Evolutionary conservation across 352 stramenopile genomes (phyloP).

Genomic region (Lagenidium sp.): DNA sequence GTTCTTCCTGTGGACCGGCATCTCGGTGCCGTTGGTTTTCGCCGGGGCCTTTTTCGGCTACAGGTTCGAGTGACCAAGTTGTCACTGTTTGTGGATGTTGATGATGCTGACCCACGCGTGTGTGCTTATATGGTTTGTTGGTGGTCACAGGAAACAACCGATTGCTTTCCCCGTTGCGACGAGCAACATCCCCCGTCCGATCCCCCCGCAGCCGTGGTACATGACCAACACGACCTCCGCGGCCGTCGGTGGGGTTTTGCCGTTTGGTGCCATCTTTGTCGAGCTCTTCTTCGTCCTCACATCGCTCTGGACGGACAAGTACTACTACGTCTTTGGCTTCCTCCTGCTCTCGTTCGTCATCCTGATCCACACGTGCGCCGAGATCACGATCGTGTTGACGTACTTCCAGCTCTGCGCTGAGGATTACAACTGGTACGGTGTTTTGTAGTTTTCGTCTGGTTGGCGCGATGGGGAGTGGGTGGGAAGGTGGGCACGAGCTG

Average conservation of each 20-base stretch:
- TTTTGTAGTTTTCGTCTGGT: not conserved
- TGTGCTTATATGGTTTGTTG: too few species aligned
- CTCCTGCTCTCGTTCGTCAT: slow-evolving; percentile 98
- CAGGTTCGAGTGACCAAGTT: slow-evolving; percentile 51
- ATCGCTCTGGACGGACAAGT: slow-evolving; percentile 97
- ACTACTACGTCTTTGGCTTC: slow-evolving; percentile 99
- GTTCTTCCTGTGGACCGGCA: slow-evolving; percentile 98
- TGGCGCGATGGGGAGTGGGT: too few species aligned
- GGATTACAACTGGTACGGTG: slow-evolving; percentile 98
- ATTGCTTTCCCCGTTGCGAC: slow-evolving; percentile 96
- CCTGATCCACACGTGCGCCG: slow-evolving; percentile 96
- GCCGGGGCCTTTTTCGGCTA: slow-evolving; percentile 98
- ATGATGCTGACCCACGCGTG: not conserved
- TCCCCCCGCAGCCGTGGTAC: slow-evolving; percentile 99
- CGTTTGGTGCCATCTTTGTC: slow-evolving; percentile 99
- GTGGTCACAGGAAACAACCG: slow-evolving; percentile 49
- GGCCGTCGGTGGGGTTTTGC: slow-evolving; percentile 95
- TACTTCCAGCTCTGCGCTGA: slow-evolving; percentile 99
- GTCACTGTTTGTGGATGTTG: slow-evolving; percentile 2
- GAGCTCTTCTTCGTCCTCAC: slow-evolving; percentile 99
- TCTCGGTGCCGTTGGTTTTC: slow-evolving; percentile 98
- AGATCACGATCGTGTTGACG: slow-evolving; percentile 99
- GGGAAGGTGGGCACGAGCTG: too few species aligned
- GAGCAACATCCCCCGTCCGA: slow-evolving; percentile 96
- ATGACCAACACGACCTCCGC: slow-evolving; percentile 92